Conservation (phyloP, 768 basidiomycete genomes). For the Glaciozyma antarctica region DNA sequence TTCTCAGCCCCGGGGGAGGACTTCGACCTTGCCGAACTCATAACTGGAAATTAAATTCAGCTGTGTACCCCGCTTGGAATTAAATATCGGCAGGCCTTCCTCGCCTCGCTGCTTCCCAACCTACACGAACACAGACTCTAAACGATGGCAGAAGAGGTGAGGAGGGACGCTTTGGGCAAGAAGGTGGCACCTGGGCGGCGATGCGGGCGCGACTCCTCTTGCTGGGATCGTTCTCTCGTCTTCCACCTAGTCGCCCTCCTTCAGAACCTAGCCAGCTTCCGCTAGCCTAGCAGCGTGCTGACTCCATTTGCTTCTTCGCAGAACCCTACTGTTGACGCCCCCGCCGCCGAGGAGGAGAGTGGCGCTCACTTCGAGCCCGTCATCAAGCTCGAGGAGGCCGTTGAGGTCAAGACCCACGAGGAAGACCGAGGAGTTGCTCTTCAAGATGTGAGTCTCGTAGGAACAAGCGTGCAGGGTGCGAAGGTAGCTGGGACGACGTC, state of each 20-base stretch:
- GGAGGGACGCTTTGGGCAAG: no score
- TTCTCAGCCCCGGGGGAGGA: no score
- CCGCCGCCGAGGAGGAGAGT: constrained; percentile 23
- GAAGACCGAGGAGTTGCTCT: constrained; percentile 84
- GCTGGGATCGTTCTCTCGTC: neutral
- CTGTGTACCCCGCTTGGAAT: no score
- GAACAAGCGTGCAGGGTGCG: neutral
- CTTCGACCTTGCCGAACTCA: no score
- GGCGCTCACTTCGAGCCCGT: constrained; percentile 81
- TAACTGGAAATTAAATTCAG: no score
- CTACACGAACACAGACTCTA: no score
- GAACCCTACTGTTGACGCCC: constrained; percentile 1
- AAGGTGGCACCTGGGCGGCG: no score
- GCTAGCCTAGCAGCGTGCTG: neutral
- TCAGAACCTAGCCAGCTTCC: neutral
- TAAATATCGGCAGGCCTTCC: no score
- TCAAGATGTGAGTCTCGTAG: constrained; percentile 76
- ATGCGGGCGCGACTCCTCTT: no score
- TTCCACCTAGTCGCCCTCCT: neutral
- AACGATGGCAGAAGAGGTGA: no score
- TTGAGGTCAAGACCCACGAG: constrained; percentile 88
- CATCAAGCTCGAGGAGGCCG: constrained; percentile 88
- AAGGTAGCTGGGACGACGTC: neutral
- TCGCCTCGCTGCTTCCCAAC: no score
- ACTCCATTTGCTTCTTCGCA: neutral